These are phyloP conservation scores for Solanum sitiens DNA, from an alignment of 257 asterid species.

Conservation along the genomic window DNA sequence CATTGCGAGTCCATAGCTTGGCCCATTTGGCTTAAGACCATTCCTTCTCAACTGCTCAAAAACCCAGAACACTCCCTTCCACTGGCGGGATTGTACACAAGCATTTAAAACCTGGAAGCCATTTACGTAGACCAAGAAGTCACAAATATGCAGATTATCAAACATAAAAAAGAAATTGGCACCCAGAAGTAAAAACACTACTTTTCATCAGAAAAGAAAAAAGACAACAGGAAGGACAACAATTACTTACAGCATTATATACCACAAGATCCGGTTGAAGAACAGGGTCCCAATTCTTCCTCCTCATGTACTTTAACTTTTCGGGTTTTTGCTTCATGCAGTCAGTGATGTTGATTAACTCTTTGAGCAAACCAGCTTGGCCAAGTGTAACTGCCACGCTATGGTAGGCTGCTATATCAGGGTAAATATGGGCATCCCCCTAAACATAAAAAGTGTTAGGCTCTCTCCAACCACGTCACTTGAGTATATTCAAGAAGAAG, in stretches of 20 bases:
- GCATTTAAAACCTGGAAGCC: conserved; percentile 74
- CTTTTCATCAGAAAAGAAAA: background rate
- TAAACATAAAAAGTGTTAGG: conserved; percentile 13
- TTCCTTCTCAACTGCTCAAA: conserved; percentile 77
- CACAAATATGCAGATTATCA: background rate
- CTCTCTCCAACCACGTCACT: background rate
- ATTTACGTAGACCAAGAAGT: conserved; percentile 1
- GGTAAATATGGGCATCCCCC: conserved; percentile 70
- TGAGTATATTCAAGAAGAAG: background rate
- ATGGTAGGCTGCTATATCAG: conserved; percentile 95
- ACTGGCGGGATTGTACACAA: conserved; percentile 71
- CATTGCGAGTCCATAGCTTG: conserved; percentile 96
- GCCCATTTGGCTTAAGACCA: conserved; percentile 77
- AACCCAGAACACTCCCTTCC: conserved; percentile 98
- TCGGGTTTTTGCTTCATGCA: conserved; percentile 73
- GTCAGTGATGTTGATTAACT: conserved; percentile 60
- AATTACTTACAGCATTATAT: conserved; percentile 74
- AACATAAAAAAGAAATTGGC: background rate
- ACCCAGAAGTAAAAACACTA: background rate
- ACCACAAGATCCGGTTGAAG: conserved; percentile 83
- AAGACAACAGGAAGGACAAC: background rate
- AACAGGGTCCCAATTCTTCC: conserved; percentile 73
- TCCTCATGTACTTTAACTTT: conserved; percentile 39
- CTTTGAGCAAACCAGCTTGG: conserved; percentile 80
- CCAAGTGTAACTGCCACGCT: conserved; percentile 78